Evolutionary conservation across 108 stramenopile genomes (phyloP).

Genomic region (Pseudonitzschia delicatissima): DNA sequence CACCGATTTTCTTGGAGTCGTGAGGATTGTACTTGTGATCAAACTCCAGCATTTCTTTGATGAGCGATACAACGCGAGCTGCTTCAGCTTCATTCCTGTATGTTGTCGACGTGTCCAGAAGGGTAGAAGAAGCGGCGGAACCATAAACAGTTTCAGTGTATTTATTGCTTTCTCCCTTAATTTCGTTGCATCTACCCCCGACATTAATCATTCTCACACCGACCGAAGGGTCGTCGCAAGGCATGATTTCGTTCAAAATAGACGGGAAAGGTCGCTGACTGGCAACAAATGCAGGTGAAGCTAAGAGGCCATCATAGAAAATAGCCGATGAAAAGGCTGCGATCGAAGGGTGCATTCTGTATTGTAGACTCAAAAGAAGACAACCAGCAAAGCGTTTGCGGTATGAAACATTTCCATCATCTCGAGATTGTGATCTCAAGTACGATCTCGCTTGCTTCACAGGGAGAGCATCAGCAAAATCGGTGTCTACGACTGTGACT

Average conservation of each 20-base stretch:
- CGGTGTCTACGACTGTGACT: conserved; percentile 40
- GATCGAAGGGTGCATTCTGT: conserved; percentile 97
- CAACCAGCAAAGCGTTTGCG: conserved; percentile 80
- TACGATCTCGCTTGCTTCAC: conserved; percentile 68
- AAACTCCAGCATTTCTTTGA: conserved; percentile 45
- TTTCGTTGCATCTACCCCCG: conserved; percentile 70
- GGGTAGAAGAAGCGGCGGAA: conserved; percentile 4
- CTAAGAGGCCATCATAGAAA: conserved; percentile 79
- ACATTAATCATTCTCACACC: conserved; percentile 65
- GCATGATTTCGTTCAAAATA: conserved; percentile 37
- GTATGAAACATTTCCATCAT: conserved; percentile 41
- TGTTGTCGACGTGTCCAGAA: conserved; percentile 35
- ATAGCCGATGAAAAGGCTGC: conserved; percentile 88
- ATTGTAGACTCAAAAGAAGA: conserved; percentile 85
- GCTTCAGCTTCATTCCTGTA: conserved; percentile 78
- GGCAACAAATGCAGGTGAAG: conserved; percentile 57
- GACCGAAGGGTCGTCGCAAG: conserved; percentile 26
- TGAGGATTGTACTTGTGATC: conserved; percentile 23
- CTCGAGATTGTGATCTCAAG: conserved; percentile 18
- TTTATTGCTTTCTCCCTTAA: conserved; percentile 39
- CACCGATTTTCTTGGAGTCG: conserved; percentile 66
- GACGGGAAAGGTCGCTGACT: conserved; percentile 48
- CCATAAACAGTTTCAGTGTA: conserved; percentile 28
- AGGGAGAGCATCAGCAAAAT: conserved; percentile 60
- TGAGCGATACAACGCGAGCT: conserved; percentile 39